A percentile compares a stretch with the other conserved stretches of the same genome.
Conservation (phyloP, 2,329 filamentous ascomycete species). For the Stemphylium lycopersici region DNA sequence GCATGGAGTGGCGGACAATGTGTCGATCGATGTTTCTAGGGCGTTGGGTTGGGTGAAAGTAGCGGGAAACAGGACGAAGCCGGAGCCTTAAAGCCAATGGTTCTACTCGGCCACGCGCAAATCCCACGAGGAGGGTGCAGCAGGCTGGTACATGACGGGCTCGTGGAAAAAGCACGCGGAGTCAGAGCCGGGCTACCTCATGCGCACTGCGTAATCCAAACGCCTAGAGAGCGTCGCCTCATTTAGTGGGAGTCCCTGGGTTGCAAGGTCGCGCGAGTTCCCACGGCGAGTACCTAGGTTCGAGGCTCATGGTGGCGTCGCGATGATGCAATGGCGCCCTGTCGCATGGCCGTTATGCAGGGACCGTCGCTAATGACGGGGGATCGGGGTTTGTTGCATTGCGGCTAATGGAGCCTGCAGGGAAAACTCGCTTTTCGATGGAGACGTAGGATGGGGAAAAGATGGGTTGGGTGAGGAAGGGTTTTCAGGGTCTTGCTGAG, state of each 20-base stretch:
- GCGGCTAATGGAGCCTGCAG: not conserved
- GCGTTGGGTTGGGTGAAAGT: constrained; percentile 3
- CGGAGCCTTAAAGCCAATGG: constrained; percentile 7
- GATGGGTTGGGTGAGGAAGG: not conserved
- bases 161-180: constrained; percentile 17
- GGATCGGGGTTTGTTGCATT: not conserved
- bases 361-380: not conserved
- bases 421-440: not conserved
- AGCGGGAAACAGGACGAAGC: constrained; percentile 1
- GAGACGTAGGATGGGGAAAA: not conserved
- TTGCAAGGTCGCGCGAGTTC: not conserved
- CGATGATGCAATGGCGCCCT: constrained; percentile 11
- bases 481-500: constrained; percentile 2
- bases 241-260: constrained; percentile 4
- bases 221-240: not conserved
- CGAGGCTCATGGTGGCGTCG: constrained; percentile 14
- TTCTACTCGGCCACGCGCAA: constrained; percentile 12
- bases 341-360: constrained; percentile 10
- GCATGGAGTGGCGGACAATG: not conserved
- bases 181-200: not conserved
- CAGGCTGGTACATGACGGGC: constrained; percentile 7
- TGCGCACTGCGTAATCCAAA: not conserved
- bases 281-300: not conserved
- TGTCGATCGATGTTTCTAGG: constrained; percentile 1
- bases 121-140: constrained; percentile 15